phyloP scores from a whole-genome alignment of 2,329 filamentous ascomycete genomes.

The Peltaster fructicola region DNA sequence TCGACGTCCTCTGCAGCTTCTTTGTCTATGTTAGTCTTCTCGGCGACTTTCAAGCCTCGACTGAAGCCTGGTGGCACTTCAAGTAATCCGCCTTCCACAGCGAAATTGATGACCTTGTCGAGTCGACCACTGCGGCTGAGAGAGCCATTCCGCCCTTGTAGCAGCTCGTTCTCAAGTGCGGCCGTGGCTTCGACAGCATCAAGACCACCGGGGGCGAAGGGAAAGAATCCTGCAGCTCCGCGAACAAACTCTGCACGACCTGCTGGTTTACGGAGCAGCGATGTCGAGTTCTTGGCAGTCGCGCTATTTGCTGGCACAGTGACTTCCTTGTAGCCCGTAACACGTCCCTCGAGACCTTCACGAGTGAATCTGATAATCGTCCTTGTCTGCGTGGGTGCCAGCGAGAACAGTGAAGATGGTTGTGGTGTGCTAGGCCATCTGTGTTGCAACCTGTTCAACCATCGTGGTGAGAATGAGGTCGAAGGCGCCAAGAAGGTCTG shows the following conservation, averaged over 20 bases:
- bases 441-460: constrained; percentile 81
- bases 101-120: constrained; percentile 74
- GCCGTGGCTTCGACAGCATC: constrained; percentile 75
- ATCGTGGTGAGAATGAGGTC: constrained; percentile 59
- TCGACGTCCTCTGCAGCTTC: constrained; percentile 51
- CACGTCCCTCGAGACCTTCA: constrained; percentile 78
- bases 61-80: constrained; percentile 67
- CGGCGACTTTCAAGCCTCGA: constrained; percentile 58
- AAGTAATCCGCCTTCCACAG: constrained; percentile 57
- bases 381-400: constrained; percentile 80
- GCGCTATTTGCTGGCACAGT: constrained; percentile 78
- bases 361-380: constrained; percentile 88
- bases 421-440: constrained; percentile 71
- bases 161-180: constrained; percentile 60
- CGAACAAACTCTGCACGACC: constrained; percentile 78
- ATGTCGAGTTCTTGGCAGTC: constrained; percentile 90
- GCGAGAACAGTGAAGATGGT: constrained; percentile 65
- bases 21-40: constrained; percentile 37
- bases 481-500: constrained; percentile 63
- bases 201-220: constrained; percentile 78
- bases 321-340: constrained; percentile 86
- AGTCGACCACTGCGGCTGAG: constrained; percentile 30
- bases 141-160: constrained; percentile 16
- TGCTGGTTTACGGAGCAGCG: constrained; percentile 69
- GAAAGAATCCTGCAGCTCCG: constrained; percentile 83